Conservation (phyloP, 225 moss, liverwort and hornwort genomes). For the Takakia lepidozioides region DNA sequence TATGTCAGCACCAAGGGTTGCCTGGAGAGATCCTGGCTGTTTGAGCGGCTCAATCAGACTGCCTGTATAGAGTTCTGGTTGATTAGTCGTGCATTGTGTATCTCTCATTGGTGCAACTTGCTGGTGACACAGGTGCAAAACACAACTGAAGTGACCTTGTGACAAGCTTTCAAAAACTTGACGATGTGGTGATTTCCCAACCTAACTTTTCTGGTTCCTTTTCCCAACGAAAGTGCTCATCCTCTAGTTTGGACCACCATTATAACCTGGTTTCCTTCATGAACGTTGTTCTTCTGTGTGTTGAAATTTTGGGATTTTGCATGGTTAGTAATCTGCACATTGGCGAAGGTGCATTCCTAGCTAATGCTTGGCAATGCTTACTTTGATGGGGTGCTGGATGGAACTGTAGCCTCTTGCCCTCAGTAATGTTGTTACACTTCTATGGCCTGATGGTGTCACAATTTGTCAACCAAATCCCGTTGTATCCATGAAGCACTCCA, state of each 20-base stretch:
- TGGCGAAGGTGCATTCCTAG: too few relatives aligned
- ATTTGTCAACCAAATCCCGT: too few relatives aligned
- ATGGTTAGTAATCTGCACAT: too few relatives aligned
- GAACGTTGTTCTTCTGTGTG: neutral
- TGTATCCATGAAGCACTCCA: too few relatives aligned
- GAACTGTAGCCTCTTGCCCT: too few relatives aligned
- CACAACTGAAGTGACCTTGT: slow-evolving; percentile 24
- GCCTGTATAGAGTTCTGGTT: neutral
- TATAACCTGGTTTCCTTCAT: neutral
- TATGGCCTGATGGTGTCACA: too few relatives aligned
- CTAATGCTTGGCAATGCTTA: too few relatives aligned
- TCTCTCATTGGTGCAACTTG: neutral
- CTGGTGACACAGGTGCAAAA: slow-evolving; percentile 20
- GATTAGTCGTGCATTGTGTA: neutral
- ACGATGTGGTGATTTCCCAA: slow-evolving; percentile 47
- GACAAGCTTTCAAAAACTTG: slow-evolving; percentile 47
- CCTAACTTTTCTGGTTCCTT: slow-evolving; percentile 3
- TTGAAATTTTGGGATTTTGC: too few relatives aligned
- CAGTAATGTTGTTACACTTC: too few relatives aligned
- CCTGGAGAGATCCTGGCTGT: too few relatives aligned
- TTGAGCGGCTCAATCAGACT: too few relatives aligned
- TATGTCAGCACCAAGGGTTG: neutral
- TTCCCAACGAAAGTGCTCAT: slow-evolving; percentile 3
- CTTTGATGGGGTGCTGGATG: too few relatives aligned
- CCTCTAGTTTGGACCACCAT: neutral